phyloP scores from a whole-genome alignment of 1,139 yeast species.

The Taiozyma onychis region DNA sequence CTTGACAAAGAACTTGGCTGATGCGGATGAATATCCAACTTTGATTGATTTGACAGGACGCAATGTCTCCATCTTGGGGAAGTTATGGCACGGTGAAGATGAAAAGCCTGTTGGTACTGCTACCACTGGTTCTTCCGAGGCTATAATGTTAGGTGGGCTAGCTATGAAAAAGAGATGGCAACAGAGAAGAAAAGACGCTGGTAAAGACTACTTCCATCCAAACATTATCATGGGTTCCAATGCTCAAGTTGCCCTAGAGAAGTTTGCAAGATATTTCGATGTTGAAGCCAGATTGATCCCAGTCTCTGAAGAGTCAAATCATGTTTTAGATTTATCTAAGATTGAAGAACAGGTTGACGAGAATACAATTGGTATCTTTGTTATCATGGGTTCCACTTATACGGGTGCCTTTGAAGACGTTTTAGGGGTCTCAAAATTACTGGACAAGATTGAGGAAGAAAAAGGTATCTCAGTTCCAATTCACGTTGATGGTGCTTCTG shows the following conservation, averaged over 20 bases:
- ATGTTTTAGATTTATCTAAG: constrained; percentile 55
- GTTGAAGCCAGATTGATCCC: constrained; percentile 79
- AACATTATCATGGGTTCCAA: constrained; percentile 93
- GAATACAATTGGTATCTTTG: constrained; percentile 89
- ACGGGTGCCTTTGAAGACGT: constrained; percentile 92
- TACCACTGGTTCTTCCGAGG: constrained; percentile 92
- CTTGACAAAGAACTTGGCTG: constrained; percentile 82
- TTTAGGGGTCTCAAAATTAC: constrained; percentile 46
- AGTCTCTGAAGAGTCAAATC: constrained; percentile 53
- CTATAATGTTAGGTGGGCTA: constrained; percentile 87
- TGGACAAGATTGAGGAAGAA: constrained; percentile 65
- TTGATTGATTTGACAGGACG: constrained; percentile 74
- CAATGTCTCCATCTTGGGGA: constrained; percentile 73
- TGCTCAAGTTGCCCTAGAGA: constrained; percentile 92
- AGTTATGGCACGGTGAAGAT: constrained; percentile 67
- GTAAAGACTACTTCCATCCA: constrained; percentile 60
- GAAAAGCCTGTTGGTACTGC: constrained; percentile 73
- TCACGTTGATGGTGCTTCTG: constrained; percentile 93
- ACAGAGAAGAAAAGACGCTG: constrained; percentile 50
- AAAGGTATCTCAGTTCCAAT: constrained; percentile 69
- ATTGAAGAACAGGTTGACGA: constrained; percentile 70
- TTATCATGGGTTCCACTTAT: constrained; percentile 84
- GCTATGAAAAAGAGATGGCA: constrained; percentile 93
- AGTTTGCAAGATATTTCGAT: constrained; percentile 90
- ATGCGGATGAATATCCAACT: constrained; percentile 90